Conservation (phyloP, 164 flowering plant species). For the Sedum album region DNA sequence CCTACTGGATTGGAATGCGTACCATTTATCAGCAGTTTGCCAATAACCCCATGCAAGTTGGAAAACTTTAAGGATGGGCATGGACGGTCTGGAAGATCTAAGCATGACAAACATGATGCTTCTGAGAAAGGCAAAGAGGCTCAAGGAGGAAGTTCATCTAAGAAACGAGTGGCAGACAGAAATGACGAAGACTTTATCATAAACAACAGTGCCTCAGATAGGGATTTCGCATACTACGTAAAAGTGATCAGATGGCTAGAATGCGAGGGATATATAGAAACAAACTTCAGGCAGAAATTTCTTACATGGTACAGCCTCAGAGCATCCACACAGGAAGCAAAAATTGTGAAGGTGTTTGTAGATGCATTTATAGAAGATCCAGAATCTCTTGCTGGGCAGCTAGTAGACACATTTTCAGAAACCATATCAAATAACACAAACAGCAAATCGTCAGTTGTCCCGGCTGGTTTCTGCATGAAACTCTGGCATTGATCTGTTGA, state of each 20-base stretch:
- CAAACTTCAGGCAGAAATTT: slow-evolving; percentile 73
- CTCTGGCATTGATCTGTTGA: slow-evolving; percentile 91
- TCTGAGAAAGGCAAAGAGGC: slow-evolving; percentile 35
- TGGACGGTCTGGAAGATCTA: slow-evolving; percentile 30
- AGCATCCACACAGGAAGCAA: slow-evolving; percentile 63
- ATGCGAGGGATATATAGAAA: slow-evolving; percentile 70
- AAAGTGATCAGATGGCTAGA: slow-evolving; percentile 72
- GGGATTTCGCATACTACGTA: slow-evolving; percentile 74
- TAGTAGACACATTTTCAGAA: slow-evolving; percentile 76
- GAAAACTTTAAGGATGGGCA: slow-evolving; percentile 41
- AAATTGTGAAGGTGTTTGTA: slow-evolving; percentile 68
- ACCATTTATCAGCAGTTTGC: slow-evolving; percentile 34
- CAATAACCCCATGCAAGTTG: slow-evolving; percentile 65
- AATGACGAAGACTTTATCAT: slow-evolving; percentile 21
- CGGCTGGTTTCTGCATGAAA: slow-evolving; percentile 70
- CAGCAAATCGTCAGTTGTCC: slow-evolving; percentile 35
- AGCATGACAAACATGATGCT: slow-evolving; percentile 32
- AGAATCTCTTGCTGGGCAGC: slow-evolving; percentile 77
- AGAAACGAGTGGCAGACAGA: slow-evolving; percentile 25
- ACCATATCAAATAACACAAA: slow-evolving; percentile 23
- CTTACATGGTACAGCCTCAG: slow-evolving; percentile 89
- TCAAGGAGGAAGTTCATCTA: slow-evolving; percentile 34
- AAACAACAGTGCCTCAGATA: slow-evolving; percentile 27
- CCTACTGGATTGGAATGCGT: slow-evolving; percentile 33
- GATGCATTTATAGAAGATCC: slow-evolving; percentile 74